Evolutionary conservation across 2,329 filamentous ascomycete genomes (phyloP).

Genomic region (Aspergillus viridinutans): DNA sequence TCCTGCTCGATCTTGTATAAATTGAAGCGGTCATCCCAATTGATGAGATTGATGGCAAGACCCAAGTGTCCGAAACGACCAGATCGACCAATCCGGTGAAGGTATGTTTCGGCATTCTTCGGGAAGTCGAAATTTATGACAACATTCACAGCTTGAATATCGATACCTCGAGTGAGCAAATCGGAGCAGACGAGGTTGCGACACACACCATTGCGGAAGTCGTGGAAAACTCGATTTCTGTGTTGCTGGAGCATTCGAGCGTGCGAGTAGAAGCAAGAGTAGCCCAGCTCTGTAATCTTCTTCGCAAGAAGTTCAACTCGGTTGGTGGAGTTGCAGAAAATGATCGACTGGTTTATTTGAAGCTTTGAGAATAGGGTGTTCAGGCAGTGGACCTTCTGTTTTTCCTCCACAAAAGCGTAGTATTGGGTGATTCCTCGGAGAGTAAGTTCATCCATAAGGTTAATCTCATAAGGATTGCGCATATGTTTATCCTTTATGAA

Average conservation of each 20-base stretch:
- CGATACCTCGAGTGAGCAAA: conserved; percentile 94
- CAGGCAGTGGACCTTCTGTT: conserved; percentile 97
- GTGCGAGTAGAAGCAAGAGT: conserved; percentile 99
- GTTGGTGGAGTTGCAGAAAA: conserved; percentile 99
- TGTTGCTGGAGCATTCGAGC: conserved; percentile 96
- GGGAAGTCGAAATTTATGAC: conserved; percentile 99
- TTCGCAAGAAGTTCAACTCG: conserved; percentile 95
- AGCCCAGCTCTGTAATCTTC: conserved; percentile 98
- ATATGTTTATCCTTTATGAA: conserved; percentile 79
- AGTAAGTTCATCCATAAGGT: conserved; percentile 98
- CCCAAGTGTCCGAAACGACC: conserved; percentile 95
- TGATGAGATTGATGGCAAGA: conserved; percentile 97
- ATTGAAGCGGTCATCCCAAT: conserved; percentile 98
- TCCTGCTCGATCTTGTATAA: conserved; percentile 98
- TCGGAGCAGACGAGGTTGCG: conserved; percentile 98
- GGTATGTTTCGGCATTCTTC: conserved; percentile 98
- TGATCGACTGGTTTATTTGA: conserved; percentile 99
- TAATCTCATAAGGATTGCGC: conserved; percentile 94
- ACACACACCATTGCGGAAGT: conserved; percentile 96
- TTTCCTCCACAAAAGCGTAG: conserved; percentile 98
- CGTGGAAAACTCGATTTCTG: conserved; percentile 97
- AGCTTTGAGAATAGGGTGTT: conserved; percentile 99
- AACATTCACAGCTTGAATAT: conserved; percentile 98
- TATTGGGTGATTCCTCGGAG: conserved; percentile 98
- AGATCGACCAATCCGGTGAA: conserved; percentile 96